Conservation (phyloP, 139 green algal species). For the Coelastrella sp. region DNA sequence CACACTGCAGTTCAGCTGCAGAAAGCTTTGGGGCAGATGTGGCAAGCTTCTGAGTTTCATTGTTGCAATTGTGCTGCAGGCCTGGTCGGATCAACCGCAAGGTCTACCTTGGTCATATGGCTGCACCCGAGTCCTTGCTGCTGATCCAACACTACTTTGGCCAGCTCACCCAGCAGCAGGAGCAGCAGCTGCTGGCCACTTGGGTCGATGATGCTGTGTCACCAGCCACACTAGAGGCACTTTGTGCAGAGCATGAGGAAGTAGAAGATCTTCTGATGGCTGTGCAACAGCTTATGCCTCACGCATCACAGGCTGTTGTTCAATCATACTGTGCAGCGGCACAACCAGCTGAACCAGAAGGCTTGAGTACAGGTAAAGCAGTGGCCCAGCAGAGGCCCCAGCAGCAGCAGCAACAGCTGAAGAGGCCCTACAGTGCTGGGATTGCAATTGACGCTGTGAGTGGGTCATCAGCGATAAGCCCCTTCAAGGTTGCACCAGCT, state of each 20-base stretch:
- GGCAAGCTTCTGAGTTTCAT: not conserved
- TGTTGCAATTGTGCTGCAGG: not conserved
- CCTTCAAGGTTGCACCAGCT: too few species aligned
- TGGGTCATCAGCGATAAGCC: too few species aligned
- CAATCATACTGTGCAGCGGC: too few species aligned
- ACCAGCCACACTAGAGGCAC: conserved; percentile 67
- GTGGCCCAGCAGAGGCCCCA: too few species aligned
- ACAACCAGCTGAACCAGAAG: too few species aligned
- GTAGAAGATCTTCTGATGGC: conserved; percentile 48
- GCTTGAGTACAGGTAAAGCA: too few species aligned
- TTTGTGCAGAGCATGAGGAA: conserved; percentile 66
- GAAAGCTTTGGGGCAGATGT: not conserved
- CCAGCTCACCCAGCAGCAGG: not conserved
- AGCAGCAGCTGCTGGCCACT: conserved; percentile 5
- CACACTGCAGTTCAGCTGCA: not conserved
- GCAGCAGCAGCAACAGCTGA: too few species aligned
- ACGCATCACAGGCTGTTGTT: too few species aligned
- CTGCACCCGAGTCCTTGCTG: conserved; percentile 47
- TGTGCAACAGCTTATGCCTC: conserved; percentile 30
- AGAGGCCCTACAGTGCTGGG: too few species aligned
- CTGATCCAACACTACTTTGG: conserved; percentile 70
- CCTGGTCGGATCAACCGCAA: conserved; percentile 57
- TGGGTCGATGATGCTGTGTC: conserved; percentile 54
- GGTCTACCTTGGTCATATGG: conserved; percentile 67
- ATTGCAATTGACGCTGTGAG: too few species aligned